Base-by-base conservation (phyloP, 495 filamentous ascomycete species). In the Tuber microsphaerosporum region DNA sequence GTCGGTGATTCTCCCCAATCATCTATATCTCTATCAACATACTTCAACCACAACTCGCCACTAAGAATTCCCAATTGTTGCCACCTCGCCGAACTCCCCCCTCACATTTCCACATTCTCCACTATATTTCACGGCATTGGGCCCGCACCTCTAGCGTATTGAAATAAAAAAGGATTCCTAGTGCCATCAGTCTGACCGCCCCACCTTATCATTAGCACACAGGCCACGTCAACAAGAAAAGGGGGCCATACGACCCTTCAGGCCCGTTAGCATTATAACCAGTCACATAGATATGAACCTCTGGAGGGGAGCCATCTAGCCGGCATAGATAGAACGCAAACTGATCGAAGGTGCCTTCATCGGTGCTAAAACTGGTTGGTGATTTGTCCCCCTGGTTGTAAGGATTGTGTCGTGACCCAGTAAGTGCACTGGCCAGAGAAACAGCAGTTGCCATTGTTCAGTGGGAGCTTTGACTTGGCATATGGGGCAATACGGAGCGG, bases 21-120 rank as follows among this genome's bases (percentile, higher is more conserved):
- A 74, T 31, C 20, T 37, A 65, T 73, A 37, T 51, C 9, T 8
- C 16, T 37, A 31, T 34, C 22, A 34, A 74, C 78, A 56, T 34
- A 82, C 75, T 74, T 73, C 70, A 84, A 10, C 69, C 74, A 78
- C 19, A 85, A 37, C 34, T 37, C 34, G 34, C 34, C 34, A 37
- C 34, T 37, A 37, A 76, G 72, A 85, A 83, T 71, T 85, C 82
- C 84, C 84, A 85, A 70, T 85, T 81, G 7, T 77, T 42, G 10
- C 41, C 51, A 2, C 75, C 20, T 42, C 46, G 17, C 82, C 82
- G 78, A 77, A 84, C 31, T n/a, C n/a, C 75, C 71, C 51, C 76
- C 82, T 70, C 73, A 75, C 34, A 84, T 74, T 68, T 81, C 77
- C n/a, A n/a, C n/a, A n/a, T n/a, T n/a, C n/a, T n/a, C n/a, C 44